A percentile compares a stretch with the other conserved stretches of the same genome.
Evolutionary conservation across 2,329 filamentous ascomycete genomes (phyloP).

Genomic region (Madurella mycetomatis): DNA sequence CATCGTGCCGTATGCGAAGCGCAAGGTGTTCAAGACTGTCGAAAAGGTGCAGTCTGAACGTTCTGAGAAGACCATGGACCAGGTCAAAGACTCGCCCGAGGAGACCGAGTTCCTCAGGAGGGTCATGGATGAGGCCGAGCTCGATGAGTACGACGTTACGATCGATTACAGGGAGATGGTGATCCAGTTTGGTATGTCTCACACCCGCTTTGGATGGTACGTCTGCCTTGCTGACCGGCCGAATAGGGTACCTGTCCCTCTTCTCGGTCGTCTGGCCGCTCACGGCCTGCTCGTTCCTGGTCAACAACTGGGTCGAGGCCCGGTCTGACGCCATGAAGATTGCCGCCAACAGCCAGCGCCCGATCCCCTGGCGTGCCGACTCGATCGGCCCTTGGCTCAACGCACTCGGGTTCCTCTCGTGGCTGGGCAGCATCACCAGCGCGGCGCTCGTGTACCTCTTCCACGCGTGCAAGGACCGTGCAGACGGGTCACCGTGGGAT

Average conservation of each 20-base stretch:
- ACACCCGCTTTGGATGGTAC: neutral
- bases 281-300: constrained; percentile 80
- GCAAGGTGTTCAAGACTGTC: constrained; percentile 71
- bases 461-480: constrained; percentile 61
- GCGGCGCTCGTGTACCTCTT: constrained; percentile 89
- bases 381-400: constrained; percentile 92
- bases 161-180: constrained; percentile 91
- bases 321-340: constrained; percentile 94
- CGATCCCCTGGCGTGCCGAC: constrained; percentile 84
- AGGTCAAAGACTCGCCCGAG: constrained; percentile 63
- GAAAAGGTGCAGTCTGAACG: constrained; percentile 64
- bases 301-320: constrained; percentile 96
- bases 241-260: constrained; percentile 73
- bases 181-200: constrained; percentile 61
- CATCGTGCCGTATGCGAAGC: constrained; percentile 79
- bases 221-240: constrained; percentile 19
- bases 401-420: constrained; percentile 81
- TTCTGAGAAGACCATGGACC: constrained; percentile 48
- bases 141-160: constrained; percentile 84
- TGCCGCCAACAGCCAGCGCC: constrained; percentile 80
- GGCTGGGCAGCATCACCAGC: constrained; percentile 85
- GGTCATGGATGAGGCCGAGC: constrained; percentile 76
- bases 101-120: constrained; percentile 76
- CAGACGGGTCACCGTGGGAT: constrained; percentile 60
- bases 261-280: constrained; percentile 95